Evolutionary conservation across 2,329 filamentous ascomycete genomes (phyloP).

Genomic region (Ophiosphaerella narmari): DNA sequence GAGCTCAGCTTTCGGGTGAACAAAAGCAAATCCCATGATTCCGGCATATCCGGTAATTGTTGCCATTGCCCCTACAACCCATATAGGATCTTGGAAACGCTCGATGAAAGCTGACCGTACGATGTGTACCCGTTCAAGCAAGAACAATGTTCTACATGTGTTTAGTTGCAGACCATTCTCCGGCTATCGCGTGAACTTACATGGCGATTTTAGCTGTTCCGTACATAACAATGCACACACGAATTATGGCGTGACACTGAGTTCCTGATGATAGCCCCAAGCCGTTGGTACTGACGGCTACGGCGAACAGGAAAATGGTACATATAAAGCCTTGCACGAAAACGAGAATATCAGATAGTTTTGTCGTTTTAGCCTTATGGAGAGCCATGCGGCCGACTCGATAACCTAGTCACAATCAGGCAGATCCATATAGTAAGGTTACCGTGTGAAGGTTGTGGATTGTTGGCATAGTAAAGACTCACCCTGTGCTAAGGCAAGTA

Average conservation of each 20-base stretch:
- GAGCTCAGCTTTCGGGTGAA: constrained; percentile 32
- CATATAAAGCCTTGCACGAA: constrained; percentile 24
- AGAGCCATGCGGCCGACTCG: constrained; percentile 22
- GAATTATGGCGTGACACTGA: constrained; percentile 39
- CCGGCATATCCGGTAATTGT: constrained; percentile 24
- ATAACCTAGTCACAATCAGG: constrained; percentile 13
- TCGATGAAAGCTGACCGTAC: constrained; percentile 35
- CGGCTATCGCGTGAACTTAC: constrained; percentile 5
- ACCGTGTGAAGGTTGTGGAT: background rate
- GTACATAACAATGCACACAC: constrained; percentile 45
- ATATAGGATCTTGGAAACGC: constrained; percentile 38
- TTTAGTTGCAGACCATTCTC: background rate
- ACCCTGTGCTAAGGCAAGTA: constrained; percentile 26
- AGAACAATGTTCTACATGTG: constrained; percentile 38
- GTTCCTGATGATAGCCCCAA: constrained; percentile 30
- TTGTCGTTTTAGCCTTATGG: constrained; percentile 11
- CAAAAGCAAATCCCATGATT: constrained; percentile 25
- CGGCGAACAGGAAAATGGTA: constrained; percentile 30
- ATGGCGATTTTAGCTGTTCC: constrained; percentile 36
- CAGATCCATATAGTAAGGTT: background rate
- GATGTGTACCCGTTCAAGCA: constrained; percentile 46
- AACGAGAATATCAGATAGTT: constrained; percentile 20
- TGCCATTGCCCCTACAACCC: constrained; percentile 30
- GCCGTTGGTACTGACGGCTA: constrained; percentile 31
- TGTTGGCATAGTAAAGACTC: background rate